Evolutionary conservation across 164 flowering plant species (phyloP), one percentile per base, ranked within the genome.

Genomic region (Magnolia changhungtana): DNA sequence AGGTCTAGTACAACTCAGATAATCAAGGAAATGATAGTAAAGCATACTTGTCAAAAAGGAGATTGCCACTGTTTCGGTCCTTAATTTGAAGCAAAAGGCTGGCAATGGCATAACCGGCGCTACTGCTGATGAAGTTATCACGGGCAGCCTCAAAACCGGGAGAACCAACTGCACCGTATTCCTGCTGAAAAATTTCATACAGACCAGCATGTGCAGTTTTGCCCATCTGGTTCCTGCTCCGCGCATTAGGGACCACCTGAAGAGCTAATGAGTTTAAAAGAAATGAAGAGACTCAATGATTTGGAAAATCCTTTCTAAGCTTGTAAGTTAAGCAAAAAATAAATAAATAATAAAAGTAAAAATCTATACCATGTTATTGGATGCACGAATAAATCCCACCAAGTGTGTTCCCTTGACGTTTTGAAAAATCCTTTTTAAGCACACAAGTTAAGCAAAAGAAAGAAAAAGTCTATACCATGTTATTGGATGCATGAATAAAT

Each of bases 31-130:
- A n/a, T 29, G 23, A 70, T 45, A 68, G 50, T 29, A 45, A 67
- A 76, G 18, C 87, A 58, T 87, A 96, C 99, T 84, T 89, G 85
- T 94, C 99, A 83, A 94, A 92, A 67, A 96, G 92, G 78, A 96
- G 98, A 85, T 96, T 96, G 59, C 99, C 99, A 70, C 93, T 96
- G 84, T 96, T 98, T 75, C 99, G 85, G 79, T 96, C 99, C 88
- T 96, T 96, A 69, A 98, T 98, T 75, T 96, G 99, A 81, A 96
- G 98, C 76, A 96, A 76, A 76, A 94, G 93, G 77, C 99, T 94
- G n/a, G 99, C 98, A 75, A 96, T 98, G 65, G 99, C 99, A 89
- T 96, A 96, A 79, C 99, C 99, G 72, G 99, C 98, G 87, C 98
- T 93, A 81, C 99, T 96, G 74, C 90, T 82, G 51, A 96, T 89